phyloP scores from a whole-genome alignment of 2,329 filamentous ascomycete species.

The Fusarium sp. region DNA sequence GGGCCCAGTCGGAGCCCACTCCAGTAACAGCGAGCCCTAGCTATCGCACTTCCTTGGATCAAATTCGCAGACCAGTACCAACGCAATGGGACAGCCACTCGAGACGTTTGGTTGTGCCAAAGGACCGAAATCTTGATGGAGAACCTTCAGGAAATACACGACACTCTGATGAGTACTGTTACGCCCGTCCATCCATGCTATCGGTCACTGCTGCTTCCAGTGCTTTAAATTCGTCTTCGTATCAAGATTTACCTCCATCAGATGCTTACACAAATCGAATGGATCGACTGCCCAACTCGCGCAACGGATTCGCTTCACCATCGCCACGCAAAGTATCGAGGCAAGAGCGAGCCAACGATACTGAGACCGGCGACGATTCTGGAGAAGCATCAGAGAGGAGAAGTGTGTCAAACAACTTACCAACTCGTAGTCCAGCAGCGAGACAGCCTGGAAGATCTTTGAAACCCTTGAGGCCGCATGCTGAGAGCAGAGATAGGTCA shows the following conservation, averaged over 20 bases:
- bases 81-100: slow-evolving; percentile 64
- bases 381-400: slow-evolving; percentile 32
- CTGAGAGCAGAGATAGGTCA: slow-evolving; percentile 27
- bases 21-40: slow-evolving; percentile 26
- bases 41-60: slow-evolving; percentile 44
- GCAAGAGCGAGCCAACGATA: slow-evolving; percentile 26
- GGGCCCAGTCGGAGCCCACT: slow-evolving; percentile 36
- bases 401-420: slow-evolving; percentile 17
- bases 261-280: slow-evolving; percentile 27
- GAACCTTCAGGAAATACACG: slow-evolving; percentile 45
- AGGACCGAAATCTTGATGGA: slow-evolving; percentile 45
- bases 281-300: slow-evolving; percentile 21
- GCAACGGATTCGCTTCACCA: slow-evolving; percentile 11
- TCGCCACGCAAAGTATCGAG: slow-evolving; percentile 27
- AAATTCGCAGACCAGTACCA: slow-evolving; percentile 44
- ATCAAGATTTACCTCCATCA: slow-evolving; percentile 34
- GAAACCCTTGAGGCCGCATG: slow-evolving; percentile 17
- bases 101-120: slow-evolving; percentile 56
- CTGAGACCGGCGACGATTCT: slow-evolving; percentile 33
- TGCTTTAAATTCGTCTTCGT: slow-evolving; percentile 53
- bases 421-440: slow-evolving; percentile 25
- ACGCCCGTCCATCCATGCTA: slow-evolving; percentile 53
- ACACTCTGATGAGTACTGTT: slow-evolving; percentile 52
- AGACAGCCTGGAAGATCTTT: slow-evolving; percentile 21
- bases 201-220: slow-evolving; percentile 66